Evolutionary conservation across 2,329 filamentous ascomycete genomes (phyloP), one percentile per base, ranked within the genome.

Genomic region (Rhynchosporium secalis): DNA sequence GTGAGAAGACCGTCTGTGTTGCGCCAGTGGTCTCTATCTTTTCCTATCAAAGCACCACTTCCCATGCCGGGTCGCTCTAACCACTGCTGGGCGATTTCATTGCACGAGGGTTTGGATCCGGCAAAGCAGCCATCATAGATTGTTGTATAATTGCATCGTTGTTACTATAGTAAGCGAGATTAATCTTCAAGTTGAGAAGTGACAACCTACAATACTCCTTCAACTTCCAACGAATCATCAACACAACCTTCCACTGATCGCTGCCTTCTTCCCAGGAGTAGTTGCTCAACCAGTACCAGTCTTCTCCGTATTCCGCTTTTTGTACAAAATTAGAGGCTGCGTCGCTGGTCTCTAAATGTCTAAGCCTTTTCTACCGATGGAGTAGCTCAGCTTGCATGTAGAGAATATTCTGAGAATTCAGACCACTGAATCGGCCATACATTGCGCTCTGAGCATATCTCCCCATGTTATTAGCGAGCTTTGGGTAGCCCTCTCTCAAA

Each of bases 171-270:
- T 20, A 31, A 43, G 10, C 20, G 5, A 43, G 13, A 15, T 43
- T n/a, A 15, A 43, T 43, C 10, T n/a, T 6, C 1, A 43, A 43
- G 3, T 13, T n/a, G 20, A n/a, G 6, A 3, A 43, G 43, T 20
- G 15, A n/a, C 26, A 26, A 60, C 58, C 10, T 9, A 60, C 58
- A 55, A 33, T 60, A 60, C n/a, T 60, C 58, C 20, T 60, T 60
- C 49, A 60, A 47, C 40, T 29, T 56, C 20, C 26, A 15, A 3
- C 49, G 58, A 1, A 60, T 60, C 8, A 8, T 33, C 20, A 36
- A 40, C 3, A 54, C 29, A 2, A 20, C 40, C n/a, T 60, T 49
- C 48, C 36, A 56, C 28, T 60, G 58, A 4, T 54, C 47, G 29
- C 51, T 55, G 10, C 15, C 20, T 29, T 47, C 43, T 10, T 58